Evolutionary conservation across 2,329 filamentous ascomycete genomes (phyloP), one percentile per base, ranked within the genome.

Genomic region (Penicillium sp.): DNA sequence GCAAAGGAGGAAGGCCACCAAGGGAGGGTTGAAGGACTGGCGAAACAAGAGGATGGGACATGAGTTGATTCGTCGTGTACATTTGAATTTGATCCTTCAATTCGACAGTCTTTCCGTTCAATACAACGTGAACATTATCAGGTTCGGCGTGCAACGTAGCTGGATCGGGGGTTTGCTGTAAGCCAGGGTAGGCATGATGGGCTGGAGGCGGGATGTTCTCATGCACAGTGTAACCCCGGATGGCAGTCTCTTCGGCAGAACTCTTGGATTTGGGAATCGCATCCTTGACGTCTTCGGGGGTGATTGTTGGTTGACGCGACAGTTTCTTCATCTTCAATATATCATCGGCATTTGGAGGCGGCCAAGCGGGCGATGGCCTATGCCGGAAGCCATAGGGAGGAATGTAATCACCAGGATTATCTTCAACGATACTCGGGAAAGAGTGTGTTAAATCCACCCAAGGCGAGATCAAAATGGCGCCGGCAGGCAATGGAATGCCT

Each of bases 401-500:
- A 29, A 99, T 92, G 61, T 96, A 97, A 66, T 99, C 93, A 42
- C 89, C 71, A 0, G 82, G 80, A 41, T 81, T 83, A 34, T 89
- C 82, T 4, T 77, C 80, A 2, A 82, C 80, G n/a, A 95, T 80
- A 57, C 91, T 96, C 0, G 93, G 93, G 56, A 97, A 97, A 0
- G 91, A 96, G 66, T 97, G 92, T 0, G 89, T 95, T 45, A 97
- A 74, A 66, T 99, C 93, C 8, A 92, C 90, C 93, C 93, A 99
- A 0, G 93, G 93, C 41, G 89, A 95, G 43, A 97, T 88, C 34
- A 97, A 76, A 37, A 97, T 84, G 4, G 87, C 91, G 1, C 93
- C 93, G 2, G 93, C 91, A 0, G 93, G 93, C 22, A 96, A 70
- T 5, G 92, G 87, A 12, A 95, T 75, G 0, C 84, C 86, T 65